Conservation (phyloP, 805 yeast genomes). For the Kurtzmaniella fragi region DNA sequence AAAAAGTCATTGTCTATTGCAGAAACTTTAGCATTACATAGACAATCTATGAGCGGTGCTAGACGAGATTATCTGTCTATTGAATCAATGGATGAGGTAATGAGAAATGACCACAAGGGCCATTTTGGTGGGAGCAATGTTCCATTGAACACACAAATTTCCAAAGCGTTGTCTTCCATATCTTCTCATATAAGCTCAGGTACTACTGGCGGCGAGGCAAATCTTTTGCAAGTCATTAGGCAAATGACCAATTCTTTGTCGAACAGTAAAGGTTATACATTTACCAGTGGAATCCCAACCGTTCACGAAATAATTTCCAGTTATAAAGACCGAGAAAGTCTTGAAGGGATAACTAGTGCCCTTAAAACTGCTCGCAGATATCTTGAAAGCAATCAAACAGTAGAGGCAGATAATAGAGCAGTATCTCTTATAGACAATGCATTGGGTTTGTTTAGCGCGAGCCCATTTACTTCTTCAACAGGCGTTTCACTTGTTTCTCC, state of each 20-base stretch:
- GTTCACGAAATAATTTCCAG: constrained; percentile 16
- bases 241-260: constrained; percentile 34
- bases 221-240: constrained; percentile 31
- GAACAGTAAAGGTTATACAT: constrained; percentile 3
- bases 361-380: constrained; percentile 27
- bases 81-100: constrained; percentile 20
- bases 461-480: constrained; percentile 1
- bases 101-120: constrained; percentile 11
- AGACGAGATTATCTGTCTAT: constrained; percentile 24
- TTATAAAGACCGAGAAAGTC: constrained; percentile 18
- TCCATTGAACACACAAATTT: constrained; percentile 23
- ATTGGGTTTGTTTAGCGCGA: constrained; percentile 11
- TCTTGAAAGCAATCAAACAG: constrained; percentile 13
- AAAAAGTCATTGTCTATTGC: constrained; percentile 47
- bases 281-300: constrained; percentile 8
- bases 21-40: constrained; percentile 52
- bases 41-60: constrained; percentile 38
- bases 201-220: constrained; percentile 16
- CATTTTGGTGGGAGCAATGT: constrained; percentile 1
- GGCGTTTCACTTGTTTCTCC: not conserved
- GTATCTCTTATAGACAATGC: constrained; percentile 20
- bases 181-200: constrained; percentile 24
- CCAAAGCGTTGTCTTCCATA: constrained; percentile 26
- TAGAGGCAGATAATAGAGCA: constrained; percentile 14
- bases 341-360: constrained; percentile 21